These are phyloP conservation scores for Colletotrichum sp. DNA, from an alignment of 2,329 filamentous ascomycete genomes.

Conservation along the genomic window DNA sequence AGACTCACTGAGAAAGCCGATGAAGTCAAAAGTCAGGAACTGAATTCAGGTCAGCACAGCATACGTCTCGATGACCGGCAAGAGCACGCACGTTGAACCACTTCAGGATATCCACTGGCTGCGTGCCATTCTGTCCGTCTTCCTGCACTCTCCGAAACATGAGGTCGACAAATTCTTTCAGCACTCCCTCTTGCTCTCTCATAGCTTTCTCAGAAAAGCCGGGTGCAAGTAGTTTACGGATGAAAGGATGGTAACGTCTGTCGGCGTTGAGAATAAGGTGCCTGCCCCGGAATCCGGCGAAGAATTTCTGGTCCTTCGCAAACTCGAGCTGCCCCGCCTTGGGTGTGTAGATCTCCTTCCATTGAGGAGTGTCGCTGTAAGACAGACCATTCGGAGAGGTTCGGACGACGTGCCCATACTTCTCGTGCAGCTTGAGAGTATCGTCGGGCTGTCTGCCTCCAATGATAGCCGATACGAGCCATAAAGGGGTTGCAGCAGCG, in stretches of 20 bases:
- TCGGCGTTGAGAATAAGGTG: conserved; percentile 19
- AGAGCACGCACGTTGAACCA: conserved; percentile 25
- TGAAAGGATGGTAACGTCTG: not conserved
- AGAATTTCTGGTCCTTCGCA: not conserved
- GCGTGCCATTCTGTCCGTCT: conserved; percentile 11
- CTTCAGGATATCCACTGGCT: conserved; percentile 24
- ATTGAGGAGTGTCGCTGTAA: conserved; percentile 38
- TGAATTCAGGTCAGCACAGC: not conserved
- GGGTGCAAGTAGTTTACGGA: conserved; percentile 14
- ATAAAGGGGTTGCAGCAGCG: conserved; percentile 5
- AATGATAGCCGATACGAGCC: not conserved
- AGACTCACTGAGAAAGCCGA: conserved; percentile 26
- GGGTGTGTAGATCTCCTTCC: conserved; percentile 45
- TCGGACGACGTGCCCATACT: conserved; percentile 50
- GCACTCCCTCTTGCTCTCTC: conserved; percentile 24
- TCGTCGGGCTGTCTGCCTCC: conserved; percentile 25
- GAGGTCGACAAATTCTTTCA: conserved; percentile 41
- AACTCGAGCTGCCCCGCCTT: conserved; percentile 1
- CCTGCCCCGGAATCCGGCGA: not conserved
- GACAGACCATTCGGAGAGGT: conserved; percentile 50
- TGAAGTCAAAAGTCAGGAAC: conserved; percentile 31
- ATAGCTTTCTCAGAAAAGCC: conserved; percentile 26
- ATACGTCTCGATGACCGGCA: not conserved
- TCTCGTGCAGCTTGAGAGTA: conserved; percentile 35
- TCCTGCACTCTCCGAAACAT: conserved; percentile 41